Evolutionary conservation across 208 protist species (phyloP).

Genomic region (Leishmania tarentolae): DNA sequence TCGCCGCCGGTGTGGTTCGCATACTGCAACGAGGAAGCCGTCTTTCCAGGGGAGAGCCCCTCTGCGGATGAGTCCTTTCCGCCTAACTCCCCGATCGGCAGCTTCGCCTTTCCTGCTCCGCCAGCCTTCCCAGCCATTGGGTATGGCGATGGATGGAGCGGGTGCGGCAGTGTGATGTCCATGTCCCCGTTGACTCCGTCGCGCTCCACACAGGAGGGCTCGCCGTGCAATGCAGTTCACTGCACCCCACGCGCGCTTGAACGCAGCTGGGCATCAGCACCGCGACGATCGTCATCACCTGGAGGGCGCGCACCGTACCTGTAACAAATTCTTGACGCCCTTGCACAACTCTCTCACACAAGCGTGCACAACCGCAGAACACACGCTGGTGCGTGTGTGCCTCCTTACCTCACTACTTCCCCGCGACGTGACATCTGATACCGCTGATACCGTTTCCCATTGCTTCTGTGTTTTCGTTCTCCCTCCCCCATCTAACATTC

Average conservation of each 20-base stretch:
- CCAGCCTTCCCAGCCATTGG: background rate
- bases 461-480: constrained; percentile 11
- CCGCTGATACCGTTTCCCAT: background rate
- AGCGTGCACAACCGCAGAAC: background rate
- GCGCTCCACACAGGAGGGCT: constrained; percentile 1
- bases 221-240: background rate
- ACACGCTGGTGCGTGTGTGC: background rate
- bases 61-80: background rate
- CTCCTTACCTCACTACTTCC: no score
- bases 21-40: background rate
- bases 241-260: background rate
- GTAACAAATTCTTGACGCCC: background rate
- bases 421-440: background rate
- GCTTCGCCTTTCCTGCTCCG: background rate
- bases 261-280: background rate
- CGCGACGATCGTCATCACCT: background rate
- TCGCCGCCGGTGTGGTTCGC: background rate
- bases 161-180: background rate
- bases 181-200: constrained; percentile 12
- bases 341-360: constrained; percentile 3
- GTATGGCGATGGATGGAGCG: background rate
- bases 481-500: background rate
- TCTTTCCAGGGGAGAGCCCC: background rate
- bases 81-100: background rate
- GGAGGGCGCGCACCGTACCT: background rate